Evolutionary conservation across 208 protist genomes (phyloP).

Genomic region (Leptomonas seymouri): DNA sequence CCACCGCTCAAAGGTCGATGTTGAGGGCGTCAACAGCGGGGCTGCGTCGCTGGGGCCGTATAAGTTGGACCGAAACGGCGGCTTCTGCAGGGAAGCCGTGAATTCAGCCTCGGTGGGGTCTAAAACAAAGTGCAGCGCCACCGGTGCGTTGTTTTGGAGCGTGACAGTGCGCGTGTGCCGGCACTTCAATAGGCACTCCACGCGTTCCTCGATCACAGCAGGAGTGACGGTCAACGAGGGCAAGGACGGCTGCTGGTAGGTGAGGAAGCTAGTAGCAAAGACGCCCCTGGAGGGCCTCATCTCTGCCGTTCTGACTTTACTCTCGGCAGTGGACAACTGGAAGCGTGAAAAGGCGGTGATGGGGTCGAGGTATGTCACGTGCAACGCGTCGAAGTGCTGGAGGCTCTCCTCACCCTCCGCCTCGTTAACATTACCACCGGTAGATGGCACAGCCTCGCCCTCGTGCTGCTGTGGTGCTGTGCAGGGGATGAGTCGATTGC

Average conservation of each 20-base stretch:
- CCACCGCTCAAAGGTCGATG: constrained; percentile 32
- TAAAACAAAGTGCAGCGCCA: constrained; percentile 70
- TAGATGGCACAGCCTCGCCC: background rate
- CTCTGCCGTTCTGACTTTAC: background rate
- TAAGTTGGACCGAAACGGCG: background rate
- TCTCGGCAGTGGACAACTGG: background rate
- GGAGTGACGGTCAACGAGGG: constrained; percentile 67
- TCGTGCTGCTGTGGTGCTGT: constrained; percentile 1
- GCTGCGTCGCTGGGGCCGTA: background rate
- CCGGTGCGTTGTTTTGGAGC: constrained; percentile 76
- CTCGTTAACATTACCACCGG: no score
- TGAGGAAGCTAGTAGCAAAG: constrained; percentile 78
- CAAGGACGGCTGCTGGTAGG: constrained; percentile 70
- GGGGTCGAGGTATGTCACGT: constrained; percentile 35
- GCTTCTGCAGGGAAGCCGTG: constrained; percentile 20
- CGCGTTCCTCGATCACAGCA: constrained; percentile 62
- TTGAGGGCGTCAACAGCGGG: constrained; percentile 3
- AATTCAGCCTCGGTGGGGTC: constrained; percentile 65
- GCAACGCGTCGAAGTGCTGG: constrained; percentile 4
- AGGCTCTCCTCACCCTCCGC: no score
- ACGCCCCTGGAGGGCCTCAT: constrained; percentile 22
- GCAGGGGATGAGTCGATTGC: constrained; percentile 28
- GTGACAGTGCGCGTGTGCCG: constrained; percentile 71
- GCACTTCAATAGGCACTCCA: constrained; percentile 79
- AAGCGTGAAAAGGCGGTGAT: constrained; percentile 28